Evolutionary conservation across 2,329 filamentous ascomycete species (phyloP).

Genomic region (Colletotrichum chrysophilum): DNA sequence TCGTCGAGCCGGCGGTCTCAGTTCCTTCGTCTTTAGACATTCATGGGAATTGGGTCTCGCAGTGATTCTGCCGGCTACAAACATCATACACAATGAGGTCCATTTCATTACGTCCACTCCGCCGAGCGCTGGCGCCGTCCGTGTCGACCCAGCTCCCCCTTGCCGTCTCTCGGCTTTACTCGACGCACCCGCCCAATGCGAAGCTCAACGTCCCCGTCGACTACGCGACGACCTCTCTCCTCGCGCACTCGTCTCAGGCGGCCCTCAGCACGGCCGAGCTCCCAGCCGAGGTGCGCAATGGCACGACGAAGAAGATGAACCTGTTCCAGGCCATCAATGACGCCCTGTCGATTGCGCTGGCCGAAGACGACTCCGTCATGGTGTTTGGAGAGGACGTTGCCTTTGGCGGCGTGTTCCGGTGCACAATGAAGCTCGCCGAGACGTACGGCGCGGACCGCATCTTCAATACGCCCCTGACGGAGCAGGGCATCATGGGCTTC

Average conservation of each 20-base stretch:
- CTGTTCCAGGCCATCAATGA: conserved; percentile 94
- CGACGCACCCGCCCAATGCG: conserved; percentile 63
- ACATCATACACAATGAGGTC: conserved; percentile 12
- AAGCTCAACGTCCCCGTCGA: conserved; percentile 86
- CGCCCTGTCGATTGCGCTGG: conserved; percentile 81
- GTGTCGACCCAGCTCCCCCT: conserved; percentile 8
- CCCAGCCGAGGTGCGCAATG: conserved; percentile 65
- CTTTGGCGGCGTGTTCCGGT: conserved; percentile 95
- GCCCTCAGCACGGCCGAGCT: conserved; percentile 77
- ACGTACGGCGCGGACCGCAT: conserved; percentile 88
- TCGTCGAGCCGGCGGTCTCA: conserved; percentile 3
- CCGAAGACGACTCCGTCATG: conserved; percentile 83
- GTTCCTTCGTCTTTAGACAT: background rate
- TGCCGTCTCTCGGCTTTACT: conserved; percentile 44
- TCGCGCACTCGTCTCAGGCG: conserved; percentile 79
- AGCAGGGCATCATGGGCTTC: conserved; percentile 95
- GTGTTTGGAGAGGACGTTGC: conserved; percentile 97
- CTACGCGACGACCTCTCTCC: conserved; percentile 80
- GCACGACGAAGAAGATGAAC: conserved; percentile 85
- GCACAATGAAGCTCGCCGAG: conserved; percentile 87
- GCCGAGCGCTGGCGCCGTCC: conserved; percentile 16
- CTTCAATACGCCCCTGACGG: conserved; percentile 94
- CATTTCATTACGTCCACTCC: conserved; percentile 9
- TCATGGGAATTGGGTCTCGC: background rate
- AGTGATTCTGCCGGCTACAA: background rate